Base-by-base conservation (phyloP, 345 rosid species). In the Lagerstroemia speciosa region DNA sequence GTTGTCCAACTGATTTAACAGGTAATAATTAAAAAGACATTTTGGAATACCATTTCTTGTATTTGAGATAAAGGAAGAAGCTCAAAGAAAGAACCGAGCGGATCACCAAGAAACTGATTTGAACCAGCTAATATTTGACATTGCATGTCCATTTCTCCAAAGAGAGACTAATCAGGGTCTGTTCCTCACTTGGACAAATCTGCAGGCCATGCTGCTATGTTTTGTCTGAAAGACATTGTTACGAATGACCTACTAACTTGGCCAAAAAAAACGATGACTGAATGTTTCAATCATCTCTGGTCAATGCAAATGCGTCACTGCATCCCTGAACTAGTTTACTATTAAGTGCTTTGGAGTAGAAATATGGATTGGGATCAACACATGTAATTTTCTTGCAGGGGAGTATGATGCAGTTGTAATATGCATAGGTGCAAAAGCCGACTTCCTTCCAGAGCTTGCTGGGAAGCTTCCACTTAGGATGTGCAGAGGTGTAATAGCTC, bases 401-500 rank as follows among this genome's bases (percentile, higher is more conserved):
- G 83, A 80, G 69, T 91, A 91, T 71, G 91, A 93, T 80, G 92
- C 85, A 22, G 91, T 85, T 69, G 77, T 93, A 72, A 71, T 91
- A 71, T 93, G 97, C 74, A 73, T 91, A 36, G 97, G 98, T 73
- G 91, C 97, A 72, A 83, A 93, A 82, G 85, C 86, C 64, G 83
- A 83, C 71, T 72, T 80, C 79, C 84, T 91, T 67, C 82, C 87
- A 0, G 88, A 86, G 76, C 87, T 93, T 69, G 79, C 85, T 33
- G 97, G 96, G 58, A 93, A 72, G 79, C 92, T 93, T 75, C 96
- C 96, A 62, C 78, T 91, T 72, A 86, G 98, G 81, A 87, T 88
- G 72, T 93, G 96, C 77, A 79, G 98, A 74, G 98, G 97, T 41
- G 89, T 89, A 67, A 79, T 93, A 67, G 82, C 90, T 67, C 89